These are phyloP conservation scores for Sphagnum magellanicum DNA, from an alignment of 228 moss, liverwort and hornwort species.

Conservation along the genomic window DNA sequence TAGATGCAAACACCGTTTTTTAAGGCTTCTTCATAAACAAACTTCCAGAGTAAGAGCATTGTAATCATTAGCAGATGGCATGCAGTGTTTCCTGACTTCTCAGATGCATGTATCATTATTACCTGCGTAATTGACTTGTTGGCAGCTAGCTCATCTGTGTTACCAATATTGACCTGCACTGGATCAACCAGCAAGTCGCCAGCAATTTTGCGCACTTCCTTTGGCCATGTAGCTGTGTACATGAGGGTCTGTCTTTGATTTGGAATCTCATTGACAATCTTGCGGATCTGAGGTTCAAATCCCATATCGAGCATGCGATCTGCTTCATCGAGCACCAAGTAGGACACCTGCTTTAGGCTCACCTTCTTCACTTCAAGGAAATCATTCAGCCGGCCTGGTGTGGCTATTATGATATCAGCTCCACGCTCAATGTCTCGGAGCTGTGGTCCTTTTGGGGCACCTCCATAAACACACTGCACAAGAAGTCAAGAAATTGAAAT, in stretches of 20 bases:
- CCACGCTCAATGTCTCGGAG: conserved; percentile 90
- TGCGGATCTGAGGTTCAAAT: conserved; percentile 94
- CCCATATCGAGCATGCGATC: conserved; percentile 99
- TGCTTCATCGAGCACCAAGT: conserved; percentile 89
- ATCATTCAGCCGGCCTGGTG: conserved; percentile 89
- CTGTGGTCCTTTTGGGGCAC: conserved; percentile 92
- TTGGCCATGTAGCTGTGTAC: conserved; percentile 98
- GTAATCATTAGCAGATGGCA: no score
- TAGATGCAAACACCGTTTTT: no score
- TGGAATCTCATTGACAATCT: conserved; percentile 91
- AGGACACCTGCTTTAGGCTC: conserved; percentile 75
- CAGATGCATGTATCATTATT: no score
- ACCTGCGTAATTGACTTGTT: conserved; percentile 97
- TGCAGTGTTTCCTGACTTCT: no score
- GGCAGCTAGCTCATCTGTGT: conserved; percentile 85
- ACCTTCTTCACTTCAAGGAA: conserved; percentile 96
- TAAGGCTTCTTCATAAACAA: no score
- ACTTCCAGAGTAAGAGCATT: no score
- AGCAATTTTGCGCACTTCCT: conserved; percentile 94
- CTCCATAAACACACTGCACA: conserved; percentile 94
- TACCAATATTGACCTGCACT: conserved; percentile 97
- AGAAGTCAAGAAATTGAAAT: background rate
- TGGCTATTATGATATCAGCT: conserved; percentile 89
- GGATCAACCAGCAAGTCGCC: conserved; percentile 77
- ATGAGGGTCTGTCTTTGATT: conserved; percentile 82